Evolutionary conservation across 805 yeast genomes (phyloP).

Genomic region (Schizosaccharomyces osmophilus): DNA sequence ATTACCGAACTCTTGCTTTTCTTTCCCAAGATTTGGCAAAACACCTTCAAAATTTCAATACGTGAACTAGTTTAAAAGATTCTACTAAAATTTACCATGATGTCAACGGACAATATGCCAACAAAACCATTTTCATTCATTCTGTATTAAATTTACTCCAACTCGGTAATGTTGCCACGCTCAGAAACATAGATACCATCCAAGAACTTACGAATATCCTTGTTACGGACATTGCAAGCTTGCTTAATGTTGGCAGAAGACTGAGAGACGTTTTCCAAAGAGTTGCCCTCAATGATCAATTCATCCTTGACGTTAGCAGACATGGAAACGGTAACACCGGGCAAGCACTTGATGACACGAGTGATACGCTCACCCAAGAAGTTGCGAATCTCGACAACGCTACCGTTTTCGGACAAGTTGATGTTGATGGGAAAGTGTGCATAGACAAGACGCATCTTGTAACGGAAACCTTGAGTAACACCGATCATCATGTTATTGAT

Average conservation of each 20-base stretch:
- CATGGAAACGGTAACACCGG: conserved; percentile 69
- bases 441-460: conserved; percentile 98
- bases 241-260: conserved; percentile 96
- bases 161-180: conserved; percentile 50
- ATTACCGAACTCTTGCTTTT: too few relatives aligned
- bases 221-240: conserved; percentile 95
- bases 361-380: conserved; percentile 98
- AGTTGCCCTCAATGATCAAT: conserved; percentile 78
- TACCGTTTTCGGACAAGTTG: conserved; percentile 59
- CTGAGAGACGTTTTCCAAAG: conserved; percentile 91
- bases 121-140: not conserved
- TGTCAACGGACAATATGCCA: not conserved
- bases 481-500: conserved; percentile 87
- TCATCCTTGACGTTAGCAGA: conserved; percentile 83
- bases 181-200: conserved; percentile 99
- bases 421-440: conserved; percentile 99
- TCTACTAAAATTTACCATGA: too few relatives aligned
- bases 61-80: too few relatives aligned
- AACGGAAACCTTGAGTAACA: conserved; percentile 75
- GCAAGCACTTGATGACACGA: conserved; percentile 62
- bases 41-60: too few relatives aligned
- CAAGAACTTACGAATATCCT: conserved; percentile 99
- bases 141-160: not conserved
- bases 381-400: conserved; percentile 88
- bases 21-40: too few relatives aligned